These are phyloP conservation scores for Diaporthe ilicicola DNA, from an alignment of 2,329 filamentous ascomycete species.

Conservation along the genomic window DNA sequence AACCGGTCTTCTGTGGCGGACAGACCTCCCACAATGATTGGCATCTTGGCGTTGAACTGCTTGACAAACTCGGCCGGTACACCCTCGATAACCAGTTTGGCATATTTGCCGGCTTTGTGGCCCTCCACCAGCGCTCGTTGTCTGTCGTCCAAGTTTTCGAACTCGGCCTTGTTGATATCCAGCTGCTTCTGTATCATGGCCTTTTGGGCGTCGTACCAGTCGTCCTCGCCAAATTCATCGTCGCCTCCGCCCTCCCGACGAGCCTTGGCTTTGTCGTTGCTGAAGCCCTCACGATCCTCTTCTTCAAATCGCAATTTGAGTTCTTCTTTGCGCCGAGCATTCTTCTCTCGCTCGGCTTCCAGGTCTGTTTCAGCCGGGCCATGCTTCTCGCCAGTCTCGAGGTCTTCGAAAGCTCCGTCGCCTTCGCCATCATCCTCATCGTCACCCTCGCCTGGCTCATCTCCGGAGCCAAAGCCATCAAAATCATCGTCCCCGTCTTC, in stretches of 20 bases:
- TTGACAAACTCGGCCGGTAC: conserved; percentile 91
- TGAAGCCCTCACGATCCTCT: conserved; percentile 95
- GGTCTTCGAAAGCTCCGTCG: conserved; percentile 69
- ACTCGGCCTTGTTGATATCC: conserved; percentile 95
- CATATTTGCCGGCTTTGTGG: conserved; percentile 91
- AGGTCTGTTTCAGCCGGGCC: conserved; percentile 59
- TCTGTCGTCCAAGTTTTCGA: conserved; percentile 83
- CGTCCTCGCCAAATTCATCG: conserved; percentile 93
- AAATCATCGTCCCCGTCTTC: conserved; percentile 54
- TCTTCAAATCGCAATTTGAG: conserved; percentile 94
- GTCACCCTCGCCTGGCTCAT: conserved; percentile 55
- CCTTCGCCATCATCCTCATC: conserved; percentile 58
- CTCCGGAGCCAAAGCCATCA: conserved; percentile 32
- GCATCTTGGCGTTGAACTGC: conserved; percentile 82
- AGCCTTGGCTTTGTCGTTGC: conserved; percentile 85
- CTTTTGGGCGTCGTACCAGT: conserved; percentile 99
- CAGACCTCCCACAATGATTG: conserved; percentile 90
- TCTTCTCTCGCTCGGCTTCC: conserved; percentile 89
- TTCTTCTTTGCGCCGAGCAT: conserved; percentile 92
- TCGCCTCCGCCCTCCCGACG: conserved; percentile 72
- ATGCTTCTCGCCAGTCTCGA: conserved; percentile 78
- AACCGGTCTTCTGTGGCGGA: conserved; percentile 94
- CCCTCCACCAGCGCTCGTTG: conserved; percentile 89
- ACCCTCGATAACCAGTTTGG: conserved; percentile 86
- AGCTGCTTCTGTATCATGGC: conserved; percentile 93